Conservation (phyloP, 805 yeast species). For the Kuraishia capsulata region DNA sequence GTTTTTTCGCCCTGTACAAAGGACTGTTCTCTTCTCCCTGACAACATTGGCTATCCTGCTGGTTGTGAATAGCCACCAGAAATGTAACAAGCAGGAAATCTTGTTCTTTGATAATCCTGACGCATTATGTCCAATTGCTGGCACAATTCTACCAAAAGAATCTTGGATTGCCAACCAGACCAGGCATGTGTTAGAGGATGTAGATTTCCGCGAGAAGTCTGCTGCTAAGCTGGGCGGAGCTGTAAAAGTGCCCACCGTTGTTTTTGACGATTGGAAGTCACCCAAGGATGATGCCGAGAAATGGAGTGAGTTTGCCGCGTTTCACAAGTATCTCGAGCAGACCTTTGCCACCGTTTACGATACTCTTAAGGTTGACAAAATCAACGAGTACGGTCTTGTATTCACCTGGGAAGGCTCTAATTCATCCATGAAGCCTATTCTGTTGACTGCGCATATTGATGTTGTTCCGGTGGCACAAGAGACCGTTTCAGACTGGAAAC, state of each 20-base stretch:
- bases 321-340: constrained; percentile 27
- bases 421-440: constrained; percentile 43
- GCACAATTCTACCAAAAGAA: background rate
- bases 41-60: no score
- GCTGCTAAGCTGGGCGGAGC: constrained; percentile 37
- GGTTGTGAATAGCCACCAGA: no score
- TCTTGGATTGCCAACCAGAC: background rate
- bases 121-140: constrained; percentile 1
- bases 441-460: constrained; percentile 73
- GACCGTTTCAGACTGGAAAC: constrained; percentile 48
- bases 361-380: constrained; percentile 35
- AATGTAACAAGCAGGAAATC: no score
- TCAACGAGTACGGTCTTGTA: constrained; percentile 57
- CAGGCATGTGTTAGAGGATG: constrained; percentile 12
- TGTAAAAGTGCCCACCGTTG: constrained; percentile 41
- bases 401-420: constrained; percentile 54
- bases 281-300: constrained; percentile 43
- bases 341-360: constrained; percentile 31
- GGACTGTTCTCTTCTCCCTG: no score
- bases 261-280: constrained; percentile 26
- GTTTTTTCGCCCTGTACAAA: no score
- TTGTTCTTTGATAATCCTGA: background rate
- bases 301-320: constrained; percentile 21
- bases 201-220: constrained; percentile 23
- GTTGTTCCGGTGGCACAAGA: constrained; percentile 67